Base-by-base conservation (phyloP, 2,329 filamentous ascomycete genomes). In the Epichloe sp. region DNA sequence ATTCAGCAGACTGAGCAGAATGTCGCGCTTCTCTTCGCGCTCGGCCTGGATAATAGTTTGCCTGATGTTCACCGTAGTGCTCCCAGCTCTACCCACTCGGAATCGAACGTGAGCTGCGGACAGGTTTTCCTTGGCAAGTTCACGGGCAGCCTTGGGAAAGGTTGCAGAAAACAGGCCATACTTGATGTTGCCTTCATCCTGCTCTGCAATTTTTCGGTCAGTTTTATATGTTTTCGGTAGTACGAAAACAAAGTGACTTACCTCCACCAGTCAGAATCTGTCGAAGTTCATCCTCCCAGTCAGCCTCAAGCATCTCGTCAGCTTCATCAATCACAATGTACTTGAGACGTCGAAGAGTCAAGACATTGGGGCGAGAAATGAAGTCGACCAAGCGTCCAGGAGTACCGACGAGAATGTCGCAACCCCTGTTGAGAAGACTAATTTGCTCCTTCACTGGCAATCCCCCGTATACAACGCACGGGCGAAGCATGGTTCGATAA, bases 111-210 rank as follows among this genome's bases (percentile, higher is more conserved):
- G 82, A 42, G 87, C 80, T 11, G 79, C 73, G 0, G 83, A 74
- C 52, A 98, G 79, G 61, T 90, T 86, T 31, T 85, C 75, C 53
- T 80, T 82, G 11, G 90, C 91, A 14, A 97, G 70, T 23, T 84
- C 75, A 34, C 89, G 87, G 56, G 87, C 81, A 0, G 71, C 72
- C 70, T 86, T 89, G 41, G 90, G 88, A 67, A 98, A 97, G 0
- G 93, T 97, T 1, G 93, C 93, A 0, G 89, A 95, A 66, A 97
- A 97, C 71, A 98, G 85, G 68, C 95, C 76, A 65, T 82, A 83
- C 51, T 75, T 78, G 59, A 83, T 69, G 55, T 78, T 77, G 3
- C 77, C 88, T 52, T 86, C 81, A 54, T 95, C 80, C 58, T 95
- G 71, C 67, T 81, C 76, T 95, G 71, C 73, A 52, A 38, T 19